A percentile compares a stretch with the other conserved stretches of the same genome.
Conservation (phyloP, 495 filamentous ascomycete genomes). For the Cryomyces antarcticus region DNA sequence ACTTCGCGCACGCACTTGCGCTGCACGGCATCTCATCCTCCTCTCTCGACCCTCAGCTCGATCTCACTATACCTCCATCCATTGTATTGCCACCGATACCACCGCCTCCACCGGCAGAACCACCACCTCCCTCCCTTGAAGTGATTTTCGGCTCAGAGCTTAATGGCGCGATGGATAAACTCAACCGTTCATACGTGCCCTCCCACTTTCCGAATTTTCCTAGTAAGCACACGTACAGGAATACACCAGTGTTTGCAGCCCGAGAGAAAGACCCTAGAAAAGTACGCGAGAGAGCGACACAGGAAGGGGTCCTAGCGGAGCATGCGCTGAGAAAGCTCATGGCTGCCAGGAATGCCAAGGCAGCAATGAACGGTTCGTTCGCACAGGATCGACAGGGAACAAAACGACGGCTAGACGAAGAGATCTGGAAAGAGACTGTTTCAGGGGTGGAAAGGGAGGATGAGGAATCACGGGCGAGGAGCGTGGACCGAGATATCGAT, state of each 20-base stretch:
- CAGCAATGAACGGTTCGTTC: background rate
- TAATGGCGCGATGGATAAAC: slow-evolving; percentile 29
- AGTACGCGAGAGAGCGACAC: slow-evolving; percentile 51
- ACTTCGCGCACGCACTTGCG: slow-evolving; percentile 46
- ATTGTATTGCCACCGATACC: slow-evolving; percentile 21
- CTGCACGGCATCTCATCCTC: slow-evolving; percentile 15
- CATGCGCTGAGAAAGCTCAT: slow-evolving; percentile 50
- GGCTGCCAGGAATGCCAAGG: slow-evolving; percentile 21
- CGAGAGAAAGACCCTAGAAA: slow-evolving; percentile 48
- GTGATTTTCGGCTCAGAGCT: slow-evolving; percentile 31
- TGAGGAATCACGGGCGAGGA: slow-evolving; percentile 9
- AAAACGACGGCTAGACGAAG: slow-evolving; percentile 4
- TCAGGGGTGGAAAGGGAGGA: slow-evolving; percentile 17
- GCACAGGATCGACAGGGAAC: slow-evolving; percentile 1
- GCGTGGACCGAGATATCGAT: slow-evolving; percentile 2
- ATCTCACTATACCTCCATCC: slow-evolving; percentile 17
- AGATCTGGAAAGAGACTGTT: slow-evolving; percentile 12
- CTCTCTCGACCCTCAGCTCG: slow-evolving; percentile 21
- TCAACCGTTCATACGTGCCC: slow-evolving; percentile 34
- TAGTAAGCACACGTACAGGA: slow-evolving; percentile 50
- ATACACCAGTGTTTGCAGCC: slow-evolving; percentile 42
- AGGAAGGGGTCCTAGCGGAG: slow-evolving; percentile 54
- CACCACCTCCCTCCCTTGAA: slow-evolving; percentile 17
- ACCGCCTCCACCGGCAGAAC: slow-evolving; percentile 26
- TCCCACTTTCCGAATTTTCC: slow-evolving; percentile 50